phyloP scores from a whole-genome alignment of 768 basidiomycete species.

The Lactarius pseudohatsudake region DNA sequence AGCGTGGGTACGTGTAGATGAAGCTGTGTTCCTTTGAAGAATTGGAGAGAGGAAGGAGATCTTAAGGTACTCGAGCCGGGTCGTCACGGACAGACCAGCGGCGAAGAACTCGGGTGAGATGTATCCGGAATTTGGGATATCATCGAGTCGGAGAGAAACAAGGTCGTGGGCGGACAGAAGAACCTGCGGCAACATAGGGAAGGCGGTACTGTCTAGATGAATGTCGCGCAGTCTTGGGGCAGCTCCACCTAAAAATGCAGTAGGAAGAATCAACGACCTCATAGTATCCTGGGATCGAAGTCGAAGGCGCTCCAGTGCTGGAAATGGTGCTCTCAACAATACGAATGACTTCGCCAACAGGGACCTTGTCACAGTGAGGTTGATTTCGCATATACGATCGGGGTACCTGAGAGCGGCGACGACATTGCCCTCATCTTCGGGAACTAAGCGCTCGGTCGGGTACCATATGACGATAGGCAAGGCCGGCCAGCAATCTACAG shows the following conservation, averaged over 20 bases:
- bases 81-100: background rate
- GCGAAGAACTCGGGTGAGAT: conserved; percentile 8
- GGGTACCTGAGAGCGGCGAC: conserved; percentile 12
- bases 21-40: background rate
- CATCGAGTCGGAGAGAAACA: conserved; percentile 7
- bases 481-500: conserved; percentile 1
- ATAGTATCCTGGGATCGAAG: background rate
- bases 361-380: background rate
- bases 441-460: background rate
- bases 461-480: conserved; percentile 2
- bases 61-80: conserved; percentile 2
- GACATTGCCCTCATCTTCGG: background rate
- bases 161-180: conserved; percentile 5
- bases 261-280: background rate
- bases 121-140: conserved; percentile 11
- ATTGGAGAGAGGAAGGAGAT: conserved; percentile 6
- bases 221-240: background rate
- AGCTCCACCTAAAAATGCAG: background rate
- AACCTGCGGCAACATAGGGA: conserved; percentile 6
- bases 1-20: background rate
- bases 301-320: background rate
- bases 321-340: background rate
- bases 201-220: background rate
- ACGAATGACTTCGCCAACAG: background rate
- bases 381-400: background rate